Evolutionary conservation across 2,329 filamentous ascomycete genomes (phyloP).

Genomic region (Atkinsonella texensis): DNA sequence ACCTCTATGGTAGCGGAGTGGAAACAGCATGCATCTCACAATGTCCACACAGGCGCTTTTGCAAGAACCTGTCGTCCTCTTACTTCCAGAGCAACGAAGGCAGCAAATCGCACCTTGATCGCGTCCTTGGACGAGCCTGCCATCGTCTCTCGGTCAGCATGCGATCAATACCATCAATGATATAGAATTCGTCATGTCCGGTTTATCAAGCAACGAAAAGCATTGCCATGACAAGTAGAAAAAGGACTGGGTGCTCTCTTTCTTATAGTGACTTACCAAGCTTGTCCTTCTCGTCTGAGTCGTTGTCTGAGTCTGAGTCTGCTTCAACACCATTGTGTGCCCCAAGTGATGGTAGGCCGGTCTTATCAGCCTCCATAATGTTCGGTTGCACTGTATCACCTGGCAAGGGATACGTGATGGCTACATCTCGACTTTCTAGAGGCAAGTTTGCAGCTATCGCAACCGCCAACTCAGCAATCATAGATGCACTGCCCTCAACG

Average conservation of each 20-base stretch:
- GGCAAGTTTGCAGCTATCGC: conserved; percentile 78
- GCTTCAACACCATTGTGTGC: conserved; percentile 25
- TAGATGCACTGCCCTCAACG: conserved; percentile 76
- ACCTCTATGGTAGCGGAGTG: not conserved
- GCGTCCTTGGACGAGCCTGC: conserved; percentile 32
- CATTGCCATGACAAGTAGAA: not conserved
- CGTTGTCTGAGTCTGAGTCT: conserved; percentile 24
- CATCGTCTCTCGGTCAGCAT: conserved; percentile 28
- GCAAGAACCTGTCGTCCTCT: conserved; percentile 61
- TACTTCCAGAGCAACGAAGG: conserved; percentile 64
- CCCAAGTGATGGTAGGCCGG: conserved; percentile 50
- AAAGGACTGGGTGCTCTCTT: conserved; percentile 38
- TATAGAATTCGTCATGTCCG: not conserved
- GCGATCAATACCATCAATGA: conserved; percentile 8
- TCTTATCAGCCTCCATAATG: conserved; percentile 81
- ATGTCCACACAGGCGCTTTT: conserved; percentile 63
- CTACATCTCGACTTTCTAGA: conserved; percentile 81
- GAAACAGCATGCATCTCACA: conserved; percentile 17
- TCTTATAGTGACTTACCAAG: conserved; percentile 28
- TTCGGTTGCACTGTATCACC: conserved; percentile 56
- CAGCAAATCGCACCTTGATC: conserved; percentile 58
- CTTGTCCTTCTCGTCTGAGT: conserved; percentile 25
- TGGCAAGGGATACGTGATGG: conserved; percentile 73
- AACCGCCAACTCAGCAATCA: conserved; percentile 87
- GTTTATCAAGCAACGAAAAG: not conserved